Evolutionary conservation across 1,284 basidiomycete species (phyloP).

Genomic region (Entoloma clypeatum): DNA sequence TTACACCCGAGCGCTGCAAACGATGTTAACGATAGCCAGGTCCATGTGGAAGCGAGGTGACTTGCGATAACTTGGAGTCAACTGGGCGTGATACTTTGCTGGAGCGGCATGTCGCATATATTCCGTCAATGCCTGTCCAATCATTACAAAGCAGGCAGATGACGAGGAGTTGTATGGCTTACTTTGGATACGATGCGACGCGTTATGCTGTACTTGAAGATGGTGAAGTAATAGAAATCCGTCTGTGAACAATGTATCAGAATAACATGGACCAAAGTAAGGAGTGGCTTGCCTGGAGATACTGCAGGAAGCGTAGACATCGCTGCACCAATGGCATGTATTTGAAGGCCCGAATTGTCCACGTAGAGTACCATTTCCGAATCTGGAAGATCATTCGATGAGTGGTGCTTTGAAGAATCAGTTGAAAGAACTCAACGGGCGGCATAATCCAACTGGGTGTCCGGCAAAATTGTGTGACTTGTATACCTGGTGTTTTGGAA

Average conservation of each 20-base stretch:
- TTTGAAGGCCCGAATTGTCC: constrained; percentile 34
- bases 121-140: constrained; percentile 6
- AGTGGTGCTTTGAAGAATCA: background rate
- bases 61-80: constrained; percentile 44
- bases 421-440: constrained; percentile 27
- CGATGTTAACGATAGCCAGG: background rate
- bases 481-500: constrained; percentile 33
- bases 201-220: constrained; percentile 20
- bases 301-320: constrained; percentile 31
- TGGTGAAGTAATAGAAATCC: constrained; percentile 26
- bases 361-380: constrained; percentile 28
- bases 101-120: constrained; percentile 39
- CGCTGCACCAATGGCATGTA: constrained; percentile 38
- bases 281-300: constrained; percentile 24
- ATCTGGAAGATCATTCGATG: constrained; percentile 18
- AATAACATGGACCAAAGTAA: background rate
- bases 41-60: constrained; percentile 1
- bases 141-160: background rate
- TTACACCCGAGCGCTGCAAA: constrained; percentile 28
- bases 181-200: constrained; percentile 19
- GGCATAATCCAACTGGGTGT: constrained; percentile 44
- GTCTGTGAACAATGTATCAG: constrained; percentile 17
- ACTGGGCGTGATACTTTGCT: constrained; percentile 33
- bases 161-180: constrained; percentile 3
- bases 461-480: constrained; percentile 44